These are phyloP conservation scores for Diplotaxis tenuifolia DNA, from an alignment of 345 rosid species.

Conservation along the genomic window DNA sequence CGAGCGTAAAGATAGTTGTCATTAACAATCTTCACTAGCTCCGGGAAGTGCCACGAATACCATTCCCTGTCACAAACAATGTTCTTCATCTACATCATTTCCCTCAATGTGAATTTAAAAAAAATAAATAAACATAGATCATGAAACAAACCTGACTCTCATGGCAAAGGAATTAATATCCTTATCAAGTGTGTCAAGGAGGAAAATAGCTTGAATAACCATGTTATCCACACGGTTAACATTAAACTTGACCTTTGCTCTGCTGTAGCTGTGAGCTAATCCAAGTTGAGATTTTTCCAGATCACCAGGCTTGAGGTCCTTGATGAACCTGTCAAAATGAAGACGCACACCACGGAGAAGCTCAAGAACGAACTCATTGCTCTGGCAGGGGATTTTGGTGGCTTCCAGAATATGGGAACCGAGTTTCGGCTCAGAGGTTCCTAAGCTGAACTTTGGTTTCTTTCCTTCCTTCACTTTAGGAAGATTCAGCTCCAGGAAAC, in stretches of 20 bases:
- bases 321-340: slow-evolving; percentile 83
- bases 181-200: slow-evolving; percentile 86
- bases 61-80: slow-evolving; percentile 65
- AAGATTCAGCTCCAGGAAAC: slow-evolving; percentile 82
- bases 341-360: slow-evolving; percentile 85
- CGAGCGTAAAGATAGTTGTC: slow-evolving; percentile 82
- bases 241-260: slow-evolving; percentile 97
- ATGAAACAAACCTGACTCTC: slow-evolving; percentile 80
- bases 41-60: slow-evolving; percentile 99
- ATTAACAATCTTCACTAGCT: slow-evolving; percentile 86
- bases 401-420: slow-evolving; percentile 81
- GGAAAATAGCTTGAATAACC: slow-evolving; percentile 93
- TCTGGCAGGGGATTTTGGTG: slow-evolving; percentile 86
- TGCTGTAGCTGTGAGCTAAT: slow-evolving; percentile 92
- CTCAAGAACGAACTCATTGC: slow-evolving; percentile 86
- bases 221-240: slow-evolving; percentile 93
- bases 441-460: slow-evolving; percentile 85
- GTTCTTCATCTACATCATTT: not conserved
- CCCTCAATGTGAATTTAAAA: not conserved
- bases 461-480: slow-evolving; percentile 91
- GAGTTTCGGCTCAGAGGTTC: slow-evolving; percentile 85
- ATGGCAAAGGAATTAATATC: slow-evolving; percentile 86
- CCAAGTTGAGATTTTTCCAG: slow-evolving; percentile 95
- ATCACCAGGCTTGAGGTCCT: slow-evolving; percentile 95
- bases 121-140: not conserved